A percentile compares a stretch with the other conserved stretches of the same genome.
phyloP scores from a whole-genome alignment of 805 yeast genomes.

The Suhomyces vadensis region DNA sequence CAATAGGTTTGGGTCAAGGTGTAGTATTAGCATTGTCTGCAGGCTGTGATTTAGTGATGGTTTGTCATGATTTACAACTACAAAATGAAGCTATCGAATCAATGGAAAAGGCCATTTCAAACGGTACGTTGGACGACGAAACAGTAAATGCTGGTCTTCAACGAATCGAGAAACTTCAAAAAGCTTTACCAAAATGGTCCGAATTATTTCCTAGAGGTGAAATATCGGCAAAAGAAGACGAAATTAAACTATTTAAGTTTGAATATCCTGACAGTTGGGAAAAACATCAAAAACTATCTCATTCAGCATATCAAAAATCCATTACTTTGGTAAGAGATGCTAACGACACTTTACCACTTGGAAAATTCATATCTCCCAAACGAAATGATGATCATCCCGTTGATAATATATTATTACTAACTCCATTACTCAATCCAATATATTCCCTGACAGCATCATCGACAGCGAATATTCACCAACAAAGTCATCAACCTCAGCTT shows the following conservation, averaged over 20 bases:
- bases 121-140: constrained; percentile 46
- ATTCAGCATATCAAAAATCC: constrained; percentile 49
- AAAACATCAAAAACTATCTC: constrained; percentile 45
- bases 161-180: constrained; percentile 47
- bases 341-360: constrained; percentile 50
- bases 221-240: constrained; percentile 23
- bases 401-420: constrained; percentile 34
- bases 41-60: constrained; percentile 64
- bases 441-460: constrained; percentile 19
- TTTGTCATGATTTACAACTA: constrained; percentile 54
- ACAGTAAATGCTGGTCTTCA: constrained; percentile 39
- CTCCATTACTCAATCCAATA: constrained; percentile 41
- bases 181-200: constrained; percentile 45
- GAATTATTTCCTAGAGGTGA: constrained; percentile 38
- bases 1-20: constrained; percentile 68
- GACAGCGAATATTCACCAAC: neutral
- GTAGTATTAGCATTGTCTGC: constrained; percentile 62
- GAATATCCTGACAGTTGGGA: constrained; percentile 35
- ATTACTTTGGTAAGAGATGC: constrained; percentile 57
- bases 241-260: constrained; percentile 25
- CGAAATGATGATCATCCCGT: constrained; percentile 12
- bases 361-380: constrained; percentile 34
- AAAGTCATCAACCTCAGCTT: constrained; percentile 16
- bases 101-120: constrained; percentile 36
- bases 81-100: constrained; percentile 58